These are phyloP conservation scores for Penicillium taxi DNA, from an alignment of 495 filamentous ascomycete genomes.

Conservation along the genomic window DNA sequence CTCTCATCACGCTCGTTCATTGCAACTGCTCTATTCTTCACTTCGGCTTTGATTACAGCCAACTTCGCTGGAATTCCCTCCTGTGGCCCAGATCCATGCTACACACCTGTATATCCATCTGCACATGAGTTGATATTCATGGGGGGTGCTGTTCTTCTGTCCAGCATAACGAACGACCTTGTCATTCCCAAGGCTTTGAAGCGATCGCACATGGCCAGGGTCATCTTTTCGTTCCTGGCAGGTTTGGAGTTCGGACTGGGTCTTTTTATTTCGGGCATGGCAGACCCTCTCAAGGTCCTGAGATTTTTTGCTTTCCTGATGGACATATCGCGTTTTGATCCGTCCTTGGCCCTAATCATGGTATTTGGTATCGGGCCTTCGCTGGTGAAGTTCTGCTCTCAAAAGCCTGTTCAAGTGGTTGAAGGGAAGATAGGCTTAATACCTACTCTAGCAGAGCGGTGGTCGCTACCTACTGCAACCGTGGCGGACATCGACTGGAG, in stretches of 20 bases:
- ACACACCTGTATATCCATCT: slow-evolving; percentile 40
- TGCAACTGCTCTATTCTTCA: slow-evolving; percentile 50
- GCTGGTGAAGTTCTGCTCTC: slow-evolving; percentile 26
- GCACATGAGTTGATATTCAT: slow-evolving; percentile 29
- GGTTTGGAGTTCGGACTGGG: slow-evolving; percentile 50
- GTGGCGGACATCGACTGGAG: slow-evolving; percentile 46
- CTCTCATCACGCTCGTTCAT: slow-evolving; percentile 45
- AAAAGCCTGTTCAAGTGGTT: slow-evolving; percentile 23
- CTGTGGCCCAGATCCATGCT: slow-evolving; percentile 40
- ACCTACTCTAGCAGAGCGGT: slow-evolving; percentile 40
- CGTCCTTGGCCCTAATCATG: slow-evolving; percentile 43
- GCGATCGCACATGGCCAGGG: slow-evolving; percentile 21
- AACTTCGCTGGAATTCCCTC: slow-evolving; percentile 32
- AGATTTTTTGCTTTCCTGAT: slow-evolving; percentile 45
- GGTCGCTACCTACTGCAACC: slow-evolving; percentile 39
- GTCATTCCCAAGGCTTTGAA: slow-evolving; percentile 21
- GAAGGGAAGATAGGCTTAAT: no score
- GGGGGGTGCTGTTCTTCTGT: slow-evolving; percentile 20
- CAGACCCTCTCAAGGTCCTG: slow-evolving; percentile 44
- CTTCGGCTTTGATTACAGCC: slow-evolving; percentile 42
- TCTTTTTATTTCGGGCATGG: slow-evolving; percentile 48
- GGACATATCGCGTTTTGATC: slow-evolving; percentile 41
- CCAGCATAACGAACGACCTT: slow-evolving; percentile 27
- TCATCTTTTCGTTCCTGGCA: slow-evolving; percentile 32
- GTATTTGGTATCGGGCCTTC: slow-evolving; percentile 45